Conservation (phyloP, 768 basidiomycete genomes). For the Candolleomyces aberdarensis region DNA sequence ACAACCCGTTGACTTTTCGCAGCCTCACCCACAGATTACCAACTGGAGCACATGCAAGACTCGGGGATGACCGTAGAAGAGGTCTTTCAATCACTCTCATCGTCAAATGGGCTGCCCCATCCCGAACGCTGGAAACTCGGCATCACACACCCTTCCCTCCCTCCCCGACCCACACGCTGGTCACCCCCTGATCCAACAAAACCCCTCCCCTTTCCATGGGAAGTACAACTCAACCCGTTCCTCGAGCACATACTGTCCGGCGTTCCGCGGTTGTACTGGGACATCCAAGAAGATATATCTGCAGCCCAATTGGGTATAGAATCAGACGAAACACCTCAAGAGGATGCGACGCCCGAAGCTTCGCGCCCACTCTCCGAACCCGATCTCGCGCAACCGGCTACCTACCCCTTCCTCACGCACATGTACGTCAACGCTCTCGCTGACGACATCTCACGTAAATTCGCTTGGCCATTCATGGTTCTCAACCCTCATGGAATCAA, state of each 20-base stretch:
- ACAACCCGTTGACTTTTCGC: no score
- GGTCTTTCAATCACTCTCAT: constrained; percentile 30
- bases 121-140: constrained; percentile 51
- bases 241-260: constrained; percentile 43
- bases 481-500: constrained; percentile 44
- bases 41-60: constrained; percentile 12
- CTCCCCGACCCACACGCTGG: constrained; percentile 48
- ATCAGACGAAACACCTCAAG: background rate
- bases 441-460: constrained; percentile 44
- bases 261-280: constrained; percentile 45
- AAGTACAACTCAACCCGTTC: constrained; percentile 56
- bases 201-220: constrained; percentile 43
- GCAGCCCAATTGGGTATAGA: background rate
- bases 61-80: constrained; percentile 20
- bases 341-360: constrained; percentile 11
- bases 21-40: background rate
- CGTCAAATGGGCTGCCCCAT: constrained; percentile 26
- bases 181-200: constrained; percentile 34
- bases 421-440: constrained; percentile 54
- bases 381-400: constrained; percentile 59
- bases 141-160: constrained; percentile 44
- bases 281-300: constrained; percentile 31
- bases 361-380: constrained; percentile 28
- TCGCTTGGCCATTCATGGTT: constrained; percentile 57
- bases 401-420: constrained; percentile 54